Evolutionary conservation across 768 basidiomycete species (phyloP).

Genomic region (Rhodosporidiobolus odoratus): DNA sequence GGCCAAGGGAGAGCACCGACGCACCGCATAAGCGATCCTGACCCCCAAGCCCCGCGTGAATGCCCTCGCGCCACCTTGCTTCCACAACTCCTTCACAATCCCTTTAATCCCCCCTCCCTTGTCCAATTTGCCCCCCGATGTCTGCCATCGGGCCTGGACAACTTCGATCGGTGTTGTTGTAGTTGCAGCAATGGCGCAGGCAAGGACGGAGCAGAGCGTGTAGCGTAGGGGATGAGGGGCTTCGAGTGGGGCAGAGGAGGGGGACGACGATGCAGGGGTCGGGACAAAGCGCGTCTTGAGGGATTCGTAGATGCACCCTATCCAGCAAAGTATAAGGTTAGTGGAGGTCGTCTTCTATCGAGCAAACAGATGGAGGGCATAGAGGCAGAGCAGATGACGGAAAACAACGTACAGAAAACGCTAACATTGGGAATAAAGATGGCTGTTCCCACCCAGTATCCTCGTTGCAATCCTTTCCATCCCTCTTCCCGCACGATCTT

Average conservation of each 20-base stretch:
- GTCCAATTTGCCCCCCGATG: conserved; percentile 26
- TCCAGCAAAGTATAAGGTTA: conserved; percentile 29
- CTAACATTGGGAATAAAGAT: conserved; percentile 19
- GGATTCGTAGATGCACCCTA: conserved; percentile 37
- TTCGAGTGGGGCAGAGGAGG: background rate
- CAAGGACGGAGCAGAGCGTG: conserved; percentile 36
- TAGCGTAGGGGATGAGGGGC: conserved; percentile 16
- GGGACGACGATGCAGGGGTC: conserved; percentile 1
- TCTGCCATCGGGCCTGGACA: conserved; percentile 41
- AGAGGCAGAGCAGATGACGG: background rate
- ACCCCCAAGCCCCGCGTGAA: conserved; percentile 38
- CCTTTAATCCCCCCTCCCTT: conserved; percentile 25
- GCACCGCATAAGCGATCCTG: conserved; percentile 37
- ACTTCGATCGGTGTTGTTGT: conserved; percentile 39
- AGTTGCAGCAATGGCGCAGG: conserved; percentile 27
- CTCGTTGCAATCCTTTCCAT: conserved; percentile 34
- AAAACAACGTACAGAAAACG: background rate
- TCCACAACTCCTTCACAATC: conserved; percentile 31
- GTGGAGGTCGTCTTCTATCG: background rate
- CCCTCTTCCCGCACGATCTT: conserved; percentile 40
- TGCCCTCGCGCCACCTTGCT: conserved; percentile 29
- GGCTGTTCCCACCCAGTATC: conserved; percentile 32
- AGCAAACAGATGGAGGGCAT: background rate
- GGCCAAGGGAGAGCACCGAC: background rate
- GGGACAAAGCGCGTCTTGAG: conserved; percentile 40